Evolutionary conservation across 176 grass and related monocot genomes (phyloP), one percentile per base, ranked within the genome.

Genomic region (Oropetium thomaeum): DNA sequence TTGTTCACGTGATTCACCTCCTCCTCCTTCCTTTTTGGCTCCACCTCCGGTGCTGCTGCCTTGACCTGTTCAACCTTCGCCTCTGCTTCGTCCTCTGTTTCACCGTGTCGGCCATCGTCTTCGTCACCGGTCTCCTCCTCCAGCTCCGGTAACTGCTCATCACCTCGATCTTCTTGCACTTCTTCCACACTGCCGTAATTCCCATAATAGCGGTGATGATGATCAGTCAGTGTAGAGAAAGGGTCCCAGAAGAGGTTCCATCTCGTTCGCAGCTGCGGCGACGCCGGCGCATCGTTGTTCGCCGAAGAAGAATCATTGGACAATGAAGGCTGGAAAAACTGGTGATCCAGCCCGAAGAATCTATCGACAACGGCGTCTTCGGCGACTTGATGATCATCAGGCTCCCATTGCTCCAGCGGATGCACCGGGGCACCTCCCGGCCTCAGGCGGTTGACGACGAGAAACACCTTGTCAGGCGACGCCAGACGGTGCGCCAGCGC

Each of bases 231-330:
- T 20, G 84, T 84, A 23, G 72, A 87, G 84, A 92, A 92, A 29
- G 86, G 86, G 71, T 92, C 84, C 83, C 87, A 90, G 20, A 81
- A 70, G 1, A 49, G 39, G 29, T 89, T 78, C 84, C 87, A 87
- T 20, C 40, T 33, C 32, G 20, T n/a, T 64, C 49, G 67, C 58
- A 28, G 69, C 66, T 74, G 79, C 61, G 79, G 67, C 65, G 78
- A 68, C 42, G 75, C n/a, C 4, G 77, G 58, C 0, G 29, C 15
- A 37, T 7, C 31, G 16, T 66, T 72, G 12, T n/a, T 13, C 11
- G 67, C 49, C 49, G 49, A 22, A 52, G 49, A 22, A 52, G 19
- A 23, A 67, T 63, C 81, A 15, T 60, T 8, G 6, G 73, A 38
- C 10, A 65, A 51, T 9, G 80, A 53, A 20, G 83, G 75, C 39